Percentiles rank a stretch among this genome's conserved stretches.
Conservation (phyloP, 495 filamentous ascomycete genomes). For the Tuber melanosporum region DNA sequence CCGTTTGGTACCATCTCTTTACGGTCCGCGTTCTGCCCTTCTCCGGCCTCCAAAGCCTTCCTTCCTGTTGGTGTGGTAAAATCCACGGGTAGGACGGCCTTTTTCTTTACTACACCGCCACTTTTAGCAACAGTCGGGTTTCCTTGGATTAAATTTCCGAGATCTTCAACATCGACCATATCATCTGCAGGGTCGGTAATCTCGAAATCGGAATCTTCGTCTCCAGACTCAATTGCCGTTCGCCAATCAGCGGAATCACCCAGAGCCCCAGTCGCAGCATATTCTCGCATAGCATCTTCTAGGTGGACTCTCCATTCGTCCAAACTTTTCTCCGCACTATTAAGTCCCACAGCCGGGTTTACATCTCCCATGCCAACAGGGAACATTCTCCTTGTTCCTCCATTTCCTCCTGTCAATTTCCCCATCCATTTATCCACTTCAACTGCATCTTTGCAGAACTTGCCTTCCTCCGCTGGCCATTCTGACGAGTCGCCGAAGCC, state of each 20-base stretch:
- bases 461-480: slow-evolving; percentile 84
- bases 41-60: slow-evolving; percentile 43
- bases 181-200: slow-evolving; percentile 47
- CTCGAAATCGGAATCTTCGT: slow-evolving; percentile 54
- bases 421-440: slow-evolving; percentile 94
- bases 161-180: slow-evolving; percentile 76
- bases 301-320: slow-evolving; percentile 72
- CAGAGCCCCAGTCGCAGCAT: slow-evolving; percentile 43
- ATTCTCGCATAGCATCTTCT: slow-evolving; percentile 61
- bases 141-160: slow-evolving; percentile 58
- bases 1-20: slow-evolving; percentile 92
- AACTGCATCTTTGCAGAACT: slow-evolving; percentile 83
- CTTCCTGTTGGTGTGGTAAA: slow-evolving; percentile 63
- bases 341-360: slow-evolving; percentile 50
- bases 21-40: slow-evolving; percentile 45
- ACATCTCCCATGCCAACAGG: slow-evolving; percentile 83
- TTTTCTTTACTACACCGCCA: slow-evolving; percentile 29
- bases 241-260: slow-evolving; percentile 51
- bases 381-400: slow-evolving; percentile 56
- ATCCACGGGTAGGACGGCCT: slow-evolving; percentile 67
- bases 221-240: slow-evolving; percentile 54
- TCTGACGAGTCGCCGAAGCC: slow-evolving; percentile 84
- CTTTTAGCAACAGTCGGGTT: slow-evolving; percentile 45
- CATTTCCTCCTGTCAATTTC: slow-evolving; percentile 71
- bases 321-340: slow-evolving; percentile 55